A percentile compares a stretch with the other conserved stretches of the same genome.
Evolutionary conservation across 1,284 basidiomycete genomes (phyloP).

Genomic region (Hypsizygus ulmarius): DNA sequence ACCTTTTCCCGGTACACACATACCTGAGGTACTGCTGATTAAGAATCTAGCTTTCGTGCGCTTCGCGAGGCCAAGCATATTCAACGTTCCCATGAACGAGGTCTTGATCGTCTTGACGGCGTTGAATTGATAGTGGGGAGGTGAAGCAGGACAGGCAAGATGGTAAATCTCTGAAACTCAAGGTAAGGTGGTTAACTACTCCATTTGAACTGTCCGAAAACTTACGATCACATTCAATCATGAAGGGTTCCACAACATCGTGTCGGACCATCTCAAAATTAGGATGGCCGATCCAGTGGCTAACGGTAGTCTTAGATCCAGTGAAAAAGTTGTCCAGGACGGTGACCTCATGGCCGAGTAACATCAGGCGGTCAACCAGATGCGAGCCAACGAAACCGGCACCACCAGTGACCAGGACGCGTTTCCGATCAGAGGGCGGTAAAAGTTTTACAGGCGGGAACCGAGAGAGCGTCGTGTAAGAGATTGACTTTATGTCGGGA

Average conservation of each 20-base stretch:
- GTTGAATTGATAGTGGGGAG: conserved; percentile 94
- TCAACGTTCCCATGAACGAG: conserved; percentile 94
- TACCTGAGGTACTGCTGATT: conserved; percentile 90
- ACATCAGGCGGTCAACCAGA: conserved; percentile 95
- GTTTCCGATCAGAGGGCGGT: conserved; percentile 75
- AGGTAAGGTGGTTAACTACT: conserved; percentile 1
- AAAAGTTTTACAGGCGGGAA: conserved; percentile 92
- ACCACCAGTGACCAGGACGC: conserved; percentile 92
- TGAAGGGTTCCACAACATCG: conserved; percentile 94
- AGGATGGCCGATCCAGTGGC: conserved; percentile 95
- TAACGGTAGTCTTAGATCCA: conserved; percentile 91
- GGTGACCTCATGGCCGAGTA: conserved; percentile 96
- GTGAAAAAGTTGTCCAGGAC: conserved; percentile 99
- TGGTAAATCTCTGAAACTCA: conserved; percentile 84
- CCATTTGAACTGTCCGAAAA: conserved; percentile 16
- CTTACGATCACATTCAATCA: conserved; percentile 96
- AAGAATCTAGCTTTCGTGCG: conserved; percentile 96
- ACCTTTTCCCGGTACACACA: conserved; percentile 17
- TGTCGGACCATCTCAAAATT: conserved; percentile 98
- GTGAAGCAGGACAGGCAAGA: conserved; percentile 93
- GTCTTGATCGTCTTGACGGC: conserved; percentile 98
- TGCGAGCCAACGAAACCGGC: conserved; percentile 98
- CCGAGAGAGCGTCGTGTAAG: conserved; percentile 86
- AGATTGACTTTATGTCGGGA: conserved; percentile 75
- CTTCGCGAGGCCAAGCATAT: conserved; percentile 98